Conservation (phyloP, 202 grass and related monocot species). For the Zoysia matrella region DNA sequence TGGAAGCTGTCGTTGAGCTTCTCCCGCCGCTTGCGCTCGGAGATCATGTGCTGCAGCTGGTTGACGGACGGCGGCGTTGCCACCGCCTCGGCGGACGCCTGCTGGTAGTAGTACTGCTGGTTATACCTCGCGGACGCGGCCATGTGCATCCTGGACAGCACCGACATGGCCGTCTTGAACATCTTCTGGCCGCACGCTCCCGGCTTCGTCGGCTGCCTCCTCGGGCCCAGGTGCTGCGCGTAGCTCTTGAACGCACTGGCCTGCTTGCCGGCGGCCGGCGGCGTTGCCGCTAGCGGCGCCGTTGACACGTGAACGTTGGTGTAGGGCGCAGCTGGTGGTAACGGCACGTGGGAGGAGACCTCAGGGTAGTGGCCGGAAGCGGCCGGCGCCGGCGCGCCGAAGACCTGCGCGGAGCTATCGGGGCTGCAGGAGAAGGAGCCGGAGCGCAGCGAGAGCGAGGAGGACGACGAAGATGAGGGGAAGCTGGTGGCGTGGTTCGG, state of each 20-base stretch:
- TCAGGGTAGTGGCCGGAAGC: constrained; percentile 27
- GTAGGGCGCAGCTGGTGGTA: constrained; percentile 11
- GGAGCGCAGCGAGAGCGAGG: constrained; percentile 44
- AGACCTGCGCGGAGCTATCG: constrained; percentile 20
- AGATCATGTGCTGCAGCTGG: constrained; percentile 77
- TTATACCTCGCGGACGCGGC: constrained; percentile 14
- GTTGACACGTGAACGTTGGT: constrained; percentile 11
- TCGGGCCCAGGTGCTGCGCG: constrained; percentile 30
- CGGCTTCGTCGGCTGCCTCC: background rate
- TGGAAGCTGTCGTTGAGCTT: constrained; percentile 79
- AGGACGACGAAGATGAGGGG: constrained; percentile 43
- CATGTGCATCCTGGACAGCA: constrained; percentile 45
- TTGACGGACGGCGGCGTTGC: constrained; percentile 33
- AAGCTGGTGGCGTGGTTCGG: constrained; percentile 21
- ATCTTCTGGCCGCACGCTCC: constrained; percentile 53
- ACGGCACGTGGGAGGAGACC: constrained; percentile 49
- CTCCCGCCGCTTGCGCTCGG: constrained; percentile 62
- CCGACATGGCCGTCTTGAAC: constrained; percentile 65
- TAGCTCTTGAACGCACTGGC: constrained; percentile 48
- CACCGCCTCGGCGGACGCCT: constrained; percentile 6
- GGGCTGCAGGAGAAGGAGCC: constrained; percentile 53
- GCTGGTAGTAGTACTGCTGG: constrained; percentile 38
- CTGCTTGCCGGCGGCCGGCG: background rate
- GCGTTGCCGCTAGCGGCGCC: background rate
- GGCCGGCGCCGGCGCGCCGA: background rate